Evolutionary conservation across 1,284 basidiomycete species (phyloP).

Genomic region (Naganishia cerealis): DNA sequence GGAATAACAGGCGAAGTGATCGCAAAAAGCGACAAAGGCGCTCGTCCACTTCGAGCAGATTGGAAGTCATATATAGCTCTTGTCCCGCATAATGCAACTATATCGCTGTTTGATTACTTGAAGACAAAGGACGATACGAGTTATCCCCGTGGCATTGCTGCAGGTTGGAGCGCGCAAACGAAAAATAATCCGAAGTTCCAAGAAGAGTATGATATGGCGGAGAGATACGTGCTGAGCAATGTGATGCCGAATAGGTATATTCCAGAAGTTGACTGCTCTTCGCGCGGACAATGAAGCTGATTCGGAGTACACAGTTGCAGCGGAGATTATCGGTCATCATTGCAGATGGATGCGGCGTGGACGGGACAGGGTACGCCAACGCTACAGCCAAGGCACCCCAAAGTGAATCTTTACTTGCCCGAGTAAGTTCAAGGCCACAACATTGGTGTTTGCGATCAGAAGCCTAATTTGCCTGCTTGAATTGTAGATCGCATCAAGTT

Average conservation of each 20-base stretch:
- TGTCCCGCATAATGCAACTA: neutral
- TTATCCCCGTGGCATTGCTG: conserved; percentile 22
- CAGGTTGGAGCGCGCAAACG: neutral
- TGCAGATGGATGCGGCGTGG: conserved; percentile 25
- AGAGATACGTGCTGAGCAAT: conserved; percentile 21
- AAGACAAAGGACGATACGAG: conserved; percentile 18
- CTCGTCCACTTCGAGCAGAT: conserved; percentile 3
- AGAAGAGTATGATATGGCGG: conserved; percentile 4
- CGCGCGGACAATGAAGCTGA: neutral
- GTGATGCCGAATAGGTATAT: conserved; percentile 24
- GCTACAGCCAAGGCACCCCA: neutral
- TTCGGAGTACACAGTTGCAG: neutral
- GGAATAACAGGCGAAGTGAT: conserved; percentile 16
- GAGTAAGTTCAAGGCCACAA: neutral
- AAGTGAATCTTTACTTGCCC: conserved; percentile 15
- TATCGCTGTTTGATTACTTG: conserved; percentile 4
- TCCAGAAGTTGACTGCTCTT: neutral
- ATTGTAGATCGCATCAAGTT: conserved; percentile 14
- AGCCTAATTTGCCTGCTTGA: neutral
- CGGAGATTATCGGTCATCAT: conserved; percentile 19
- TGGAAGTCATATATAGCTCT: conserved; percentile 1
- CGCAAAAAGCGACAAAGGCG: neutral
- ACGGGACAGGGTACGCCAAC: conserved; percentile 3
- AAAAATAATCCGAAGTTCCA: neutral
- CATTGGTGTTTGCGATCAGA: neutral